Conservation (phyloP, 345 rosid species). For the Firmiana major region DNA sequence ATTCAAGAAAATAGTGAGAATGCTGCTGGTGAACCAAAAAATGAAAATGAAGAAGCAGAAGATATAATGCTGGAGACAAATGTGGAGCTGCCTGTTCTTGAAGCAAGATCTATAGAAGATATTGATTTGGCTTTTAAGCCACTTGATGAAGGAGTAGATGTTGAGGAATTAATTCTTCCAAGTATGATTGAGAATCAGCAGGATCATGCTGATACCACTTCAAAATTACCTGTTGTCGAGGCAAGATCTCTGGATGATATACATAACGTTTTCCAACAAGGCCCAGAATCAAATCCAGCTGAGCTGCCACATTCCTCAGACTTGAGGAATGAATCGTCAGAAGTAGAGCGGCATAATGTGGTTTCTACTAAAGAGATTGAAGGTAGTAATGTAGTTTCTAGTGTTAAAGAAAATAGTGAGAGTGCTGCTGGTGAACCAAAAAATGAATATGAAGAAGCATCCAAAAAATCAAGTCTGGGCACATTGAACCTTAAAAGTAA, state of each 20-base stretch:
- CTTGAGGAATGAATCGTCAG: neutral
- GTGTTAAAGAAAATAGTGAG: neutral
- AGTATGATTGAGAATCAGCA: constrained; percentile 24
- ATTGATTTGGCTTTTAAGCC: constrained; percentile 55
- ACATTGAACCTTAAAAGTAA: neutral
- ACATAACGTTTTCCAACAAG: constrained; percentile 30
- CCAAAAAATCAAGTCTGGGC: neutral
- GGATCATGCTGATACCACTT: constrained; percentile 16
- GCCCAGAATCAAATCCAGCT: constrained; percentile 21
- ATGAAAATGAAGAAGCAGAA: too few species aligned
- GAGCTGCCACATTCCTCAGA: constrained; percentile 19
- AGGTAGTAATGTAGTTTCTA: constrained; percentile 15
- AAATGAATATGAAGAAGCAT: neutral
- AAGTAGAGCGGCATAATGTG: constrained; percentile 21
- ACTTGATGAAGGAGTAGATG: constrained; percentile 48
- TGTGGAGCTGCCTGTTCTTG: constrained; percentile 44
- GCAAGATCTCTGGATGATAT: constrained; percentile 44
- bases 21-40: neutral
- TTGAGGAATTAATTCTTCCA: constrained; percentile 41
- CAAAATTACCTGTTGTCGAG: constrained; percentile 37
- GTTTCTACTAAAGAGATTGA: constrained; percentile 26
- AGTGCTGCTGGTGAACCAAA: neutral
- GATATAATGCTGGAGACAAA: constrained; percentile 21
- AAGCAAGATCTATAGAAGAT: constrained; percentile 52
- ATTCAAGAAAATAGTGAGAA: too few species aligned